A percentile compares a stretch with the other conserved stretches of the same genome.
phyloP scores from a whole-genome alignment of 2,329 filamentous ascomycete genomes.

The Neopestalotiopsis sp. region DNA sequence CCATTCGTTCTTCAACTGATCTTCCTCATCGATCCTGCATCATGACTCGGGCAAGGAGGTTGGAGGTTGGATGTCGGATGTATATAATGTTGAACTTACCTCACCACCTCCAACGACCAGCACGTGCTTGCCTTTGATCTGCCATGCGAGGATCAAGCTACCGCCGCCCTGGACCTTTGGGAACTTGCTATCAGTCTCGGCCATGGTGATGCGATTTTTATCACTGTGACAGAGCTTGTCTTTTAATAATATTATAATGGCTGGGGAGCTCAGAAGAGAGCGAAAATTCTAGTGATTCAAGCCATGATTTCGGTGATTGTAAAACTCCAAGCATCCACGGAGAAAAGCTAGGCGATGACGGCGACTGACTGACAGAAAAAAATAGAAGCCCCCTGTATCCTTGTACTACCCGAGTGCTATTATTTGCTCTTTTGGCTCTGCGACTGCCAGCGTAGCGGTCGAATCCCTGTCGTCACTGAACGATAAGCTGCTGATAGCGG shows the following conservation, averaged over 20 bases:
- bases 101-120: constrained; percentile 96
- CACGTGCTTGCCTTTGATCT: constrained; percentile 85
- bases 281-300: constrained; percentile 16
- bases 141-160: constrained; percentile 94
- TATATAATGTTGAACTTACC: constrained; percentile 56
- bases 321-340: constrained; percentile 8
- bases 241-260: not conserved
- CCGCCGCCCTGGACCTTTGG: constrained; percentile 87
- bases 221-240: constrained; percentile 22
- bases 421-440: not conserved
- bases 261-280: constrained; percentile 2
- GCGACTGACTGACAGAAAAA: not conserved
- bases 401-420: not conserved
- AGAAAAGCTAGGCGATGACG: constrained; percentile 9
- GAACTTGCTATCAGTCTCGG: constrained; percentile 52
- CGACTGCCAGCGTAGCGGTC: not conserved
- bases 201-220: not conserved
- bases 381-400: not conserved
- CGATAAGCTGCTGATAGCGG: constrained; percentile 14
- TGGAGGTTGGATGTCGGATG: not conserved
- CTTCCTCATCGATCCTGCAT: not conserved
- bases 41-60: not conserved
- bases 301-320: constrained; percentile 8
- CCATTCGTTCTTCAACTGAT: not conserved
- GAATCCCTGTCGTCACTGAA: constrained; percentile 1